Base-by-base conservation (phyloP, 2,329 filamentous ascomycete species). In the Alternaria sp. region DNA sequence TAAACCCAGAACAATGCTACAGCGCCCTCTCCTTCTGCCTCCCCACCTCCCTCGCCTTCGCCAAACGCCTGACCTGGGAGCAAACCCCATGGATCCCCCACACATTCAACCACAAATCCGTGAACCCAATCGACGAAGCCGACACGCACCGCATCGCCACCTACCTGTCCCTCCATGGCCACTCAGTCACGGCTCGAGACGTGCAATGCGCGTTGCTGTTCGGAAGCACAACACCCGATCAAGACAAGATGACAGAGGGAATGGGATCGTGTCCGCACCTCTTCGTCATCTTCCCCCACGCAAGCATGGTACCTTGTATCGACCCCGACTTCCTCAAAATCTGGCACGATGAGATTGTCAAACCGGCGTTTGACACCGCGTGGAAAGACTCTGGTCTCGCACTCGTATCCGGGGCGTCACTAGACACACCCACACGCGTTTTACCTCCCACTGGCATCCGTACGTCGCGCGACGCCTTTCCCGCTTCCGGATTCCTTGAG, bases 51-150 rank as follows among this genome's bases (percentile, higher is more conserved):
- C 65, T 72, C 4, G 65, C 67, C 11, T 65, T 71, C 45, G 61
- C 67, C 50, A 72, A 73, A 47, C 62, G 65, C 32, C 51, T 72
- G 6, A 67, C 65, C 28, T 73, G 66, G 69, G 65, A 72, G 47
- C 69, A 71, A 63, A 72, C 68, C 6, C 64, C 69, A 23, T 70
- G 67, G 66, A 61, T 65, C 9, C 15, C 12, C 12, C 55, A 51
- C 7, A 36, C 17, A 3, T 7, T 62, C 32, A 21, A 54, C 25
- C 1, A 15, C 4, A 49, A 19, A 6, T 44, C 54, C 23, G 59
- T 59, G 1, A 58, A 45, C 51, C 60, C 57, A n/a, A 63, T 67
- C 32, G 45, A 44, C n/a, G 25, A 43, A n/a, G 43, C 36, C 17
- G 63, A 66, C 26, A 51, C 62, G 3, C 36, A 53, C 12, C 53